Conservation (phyloP, 2,329 filamentous ascomycete species). For the Curvularia eragrostidis region DNA sequence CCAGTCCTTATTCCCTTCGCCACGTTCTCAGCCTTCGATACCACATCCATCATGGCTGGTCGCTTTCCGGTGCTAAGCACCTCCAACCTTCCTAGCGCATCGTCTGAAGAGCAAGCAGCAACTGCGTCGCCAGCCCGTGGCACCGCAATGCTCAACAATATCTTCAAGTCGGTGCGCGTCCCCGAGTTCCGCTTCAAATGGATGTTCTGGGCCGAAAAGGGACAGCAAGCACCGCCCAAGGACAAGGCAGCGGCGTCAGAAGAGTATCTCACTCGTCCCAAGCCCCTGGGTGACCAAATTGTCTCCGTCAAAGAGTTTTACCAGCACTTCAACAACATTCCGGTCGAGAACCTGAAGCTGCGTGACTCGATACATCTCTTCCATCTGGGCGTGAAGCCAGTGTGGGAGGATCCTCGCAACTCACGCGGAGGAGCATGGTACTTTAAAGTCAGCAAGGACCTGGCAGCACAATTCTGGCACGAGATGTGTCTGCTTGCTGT, state of each 20-base stretch:
- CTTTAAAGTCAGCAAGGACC: conserved; percentile 82
- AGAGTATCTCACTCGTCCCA: conserved; percentile 56
- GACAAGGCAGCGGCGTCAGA: conserved; percentile 29
- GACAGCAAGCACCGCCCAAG: conserved; percentile 37
- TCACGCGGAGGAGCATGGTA: conserved; percentile 87
- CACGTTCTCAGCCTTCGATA: not conserved
- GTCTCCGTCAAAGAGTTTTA: conserved; percentile 59
- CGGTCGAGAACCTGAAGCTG: conserved; percentile 74
- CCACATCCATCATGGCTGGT: conserved; percentile 33
- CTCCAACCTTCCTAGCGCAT: conserved; percentile 63
- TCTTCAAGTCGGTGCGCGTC: conserved; percentile 55
- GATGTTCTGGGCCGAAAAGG: conserved; percentile 61
- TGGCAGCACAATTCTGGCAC: conserved; percentile 77
- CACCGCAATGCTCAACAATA: conserved; percentile 69
- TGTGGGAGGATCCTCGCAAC: conserved; percentile 89
- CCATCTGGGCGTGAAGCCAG: conserved; percentile 80
- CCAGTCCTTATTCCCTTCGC: not conserved
- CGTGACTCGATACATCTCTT: conserved; percentile 76
- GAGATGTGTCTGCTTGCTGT: conserved; percentile 82
- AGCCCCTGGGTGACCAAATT: conserved; percentile 53
- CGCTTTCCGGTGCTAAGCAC: conserved; percentile 48
- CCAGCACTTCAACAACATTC: conserved; percentile 71
- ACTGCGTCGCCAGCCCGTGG: conserved; percentile 75
- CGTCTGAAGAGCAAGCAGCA: conserved; percentile 65
- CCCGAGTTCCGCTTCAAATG: conserved; percentile 60